Conservation (phyloP, 192 early-diverging fungal species). For the Spizellomyces punctatus region DNA sequence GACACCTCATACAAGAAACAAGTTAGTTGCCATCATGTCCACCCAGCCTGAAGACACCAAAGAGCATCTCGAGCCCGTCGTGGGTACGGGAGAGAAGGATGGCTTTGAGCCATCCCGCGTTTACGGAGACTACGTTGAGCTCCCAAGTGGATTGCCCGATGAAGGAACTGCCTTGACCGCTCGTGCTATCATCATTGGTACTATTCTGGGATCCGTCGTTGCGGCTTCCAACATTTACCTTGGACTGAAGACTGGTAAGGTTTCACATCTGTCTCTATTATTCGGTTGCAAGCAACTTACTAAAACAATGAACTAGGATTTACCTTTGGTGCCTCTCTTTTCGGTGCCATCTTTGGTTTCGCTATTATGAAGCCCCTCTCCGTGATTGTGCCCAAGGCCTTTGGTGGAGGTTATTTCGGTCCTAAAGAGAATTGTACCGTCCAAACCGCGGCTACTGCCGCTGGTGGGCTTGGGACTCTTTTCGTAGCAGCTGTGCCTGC, state of each 20-base stretch:
- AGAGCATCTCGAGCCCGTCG: background rate
- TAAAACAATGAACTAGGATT: constrained; percentile 12
- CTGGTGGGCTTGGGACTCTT: constrained; percentile 80
- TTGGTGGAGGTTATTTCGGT: constrained; percentile 64
- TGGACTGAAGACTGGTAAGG: constrained; percentile 65
- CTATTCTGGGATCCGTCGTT: constrained; percentile 63
- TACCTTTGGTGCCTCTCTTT: constrained; percentile 37
- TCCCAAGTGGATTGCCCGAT: constrained; percentile 14
- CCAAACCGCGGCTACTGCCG: constrained; percentile 84
- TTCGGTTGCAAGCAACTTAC: no score
- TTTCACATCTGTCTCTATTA: no score
- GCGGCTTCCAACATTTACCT: constrained; percentile 90
- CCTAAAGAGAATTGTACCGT: constrained; percentile 86
- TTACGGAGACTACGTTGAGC: constrained; percentile 14
- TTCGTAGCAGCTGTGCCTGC: constrained; percentile 85
- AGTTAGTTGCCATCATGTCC: background rate
- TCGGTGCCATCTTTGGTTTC: constrained; percentile 55
- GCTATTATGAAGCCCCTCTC: constrained; percentile 74
- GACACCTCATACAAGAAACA: no score
- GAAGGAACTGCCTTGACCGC: constrained; percentile 27
- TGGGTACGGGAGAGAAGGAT: background rate
- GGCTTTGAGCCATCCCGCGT: background rate
- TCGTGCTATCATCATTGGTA: constrained; percentile 61
- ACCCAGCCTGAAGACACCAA: background rate
- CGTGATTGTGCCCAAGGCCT: background rate